These are phyloP conservation scores for Lupinus albus DNA, from an alignment of 306 rosid species.

Conservation along the genomic window DNA sequence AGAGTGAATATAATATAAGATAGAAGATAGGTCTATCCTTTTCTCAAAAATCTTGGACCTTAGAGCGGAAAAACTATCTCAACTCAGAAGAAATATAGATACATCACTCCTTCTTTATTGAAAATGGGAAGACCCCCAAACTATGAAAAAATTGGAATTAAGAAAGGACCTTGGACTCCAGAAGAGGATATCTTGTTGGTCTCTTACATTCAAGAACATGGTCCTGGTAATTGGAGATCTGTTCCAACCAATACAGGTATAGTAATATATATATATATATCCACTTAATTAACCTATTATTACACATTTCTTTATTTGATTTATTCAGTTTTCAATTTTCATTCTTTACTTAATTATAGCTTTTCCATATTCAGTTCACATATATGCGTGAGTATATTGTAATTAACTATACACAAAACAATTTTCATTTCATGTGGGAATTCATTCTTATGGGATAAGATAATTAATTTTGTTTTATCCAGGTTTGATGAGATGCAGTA, in stretches of 20 bases:
- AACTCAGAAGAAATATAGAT: no score
- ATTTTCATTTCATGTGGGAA: not conserved
- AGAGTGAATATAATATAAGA: no score
- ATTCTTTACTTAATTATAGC: not conserved
- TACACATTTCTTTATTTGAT: not conserved
- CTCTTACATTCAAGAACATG: constrained; percentile 89
- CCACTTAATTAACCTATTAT: not conserved
- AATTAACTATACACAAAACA: no score
- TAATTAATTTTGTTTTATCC: constrained; percentile 30
- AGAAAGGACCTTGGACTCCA: constrained; percentile 99
- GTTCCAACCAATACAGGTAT: constrained; percentile 72
- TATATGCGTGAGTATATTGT: not conserved
- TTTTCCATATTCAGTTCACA: not conserved
- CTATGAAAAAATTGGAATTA: constrained; percentile 75
- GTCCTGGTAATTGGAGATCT: constrained; percentile 95
- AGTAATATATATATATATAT: constrained; percentile 36
- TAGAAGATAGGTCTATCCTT: not conserved
- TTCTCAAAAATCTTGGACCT: not conserved
- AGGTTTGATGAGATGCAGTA: constrained; percentile 93
- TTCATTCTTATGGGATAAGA: not conserved
- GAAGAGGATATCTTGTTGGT: constrained; percentile 92
- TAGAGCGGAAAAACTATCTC: not conserved
- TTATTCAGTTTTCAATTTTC: no score
- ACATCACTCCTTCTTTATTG: not conserved
- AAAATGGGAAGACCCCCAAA: constrained; percentile 91